A percentile compares a stretch with the other conserved stretches of the same genome.
These are phyloP conservation scores for Phyllosticta citribraziliensis DNA, from an alignment of 2,329 filamentous ascomycete genomes.

Conservation along the genomic window DNA sequence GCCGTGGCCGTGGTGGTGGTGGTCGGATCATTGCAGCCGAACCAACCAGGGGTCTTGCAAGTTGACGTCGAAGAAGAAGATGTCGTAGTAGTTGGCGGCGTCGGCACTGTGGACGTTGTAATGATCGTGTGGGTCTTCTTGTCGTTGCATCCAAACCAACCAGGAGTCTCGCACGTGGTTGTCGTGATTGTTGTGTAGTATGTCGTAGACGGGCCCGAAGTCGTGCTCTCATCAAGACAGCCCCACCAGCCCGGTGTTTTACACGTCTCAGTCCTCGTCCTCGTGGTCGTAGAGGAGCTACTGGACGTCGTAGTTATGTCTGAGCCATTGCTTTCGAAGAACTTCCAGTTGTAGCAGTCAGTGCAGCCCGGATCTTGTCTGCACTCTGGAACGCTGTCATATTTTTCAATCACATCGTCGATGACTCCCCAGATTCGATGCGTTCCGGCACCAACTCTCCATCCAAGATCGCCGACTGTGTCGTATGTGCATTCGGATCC, in stretches of 20 bases:
- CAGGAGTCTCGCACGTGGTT: slow-evolving; percentile 22
- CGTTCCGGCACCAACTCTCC: slow-evolving; percentile 82
- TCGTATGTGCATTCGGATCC: slow-evolving; percentile 86
- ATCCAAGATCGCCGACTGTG: slow-evolving; percentile 81
- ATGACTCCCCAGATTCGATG: slow-evolving; percentile 89
- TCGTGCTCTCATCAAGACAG: slow-evolving; percentile 58
- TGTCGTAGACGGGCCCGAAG: slow-evolving; percentile 33
- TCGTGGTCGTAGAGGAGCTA: slow-evolving; percentile 46
- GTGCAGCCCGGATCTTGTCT: slow-evolving; percentile 64
- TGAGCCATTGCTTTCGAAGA: slow-evolving; percentile 84
- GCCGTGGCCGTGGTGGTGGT: slow-evolving; percentile 26
- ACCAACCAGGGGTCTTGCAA: slow-evolving; percentile 51
- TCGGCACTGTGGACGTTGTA: slow-evolving; percentile 14
- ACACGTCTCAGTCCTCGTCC: slow-evolving; percentile 73
- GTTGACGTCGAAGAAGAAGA: slow-evolving; percentile 20
- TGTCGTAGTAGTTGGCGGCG: slow-evolving; percentile 16
- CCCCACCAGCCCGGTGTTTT: slow-evolving; percentile 92
- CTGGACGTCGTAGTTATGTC: slow-evolving; percentile 55
- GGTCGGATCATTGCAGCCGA: slow-evolving; percentile 51
- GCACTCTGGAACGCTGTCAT: slow-evolving; percentile 72
- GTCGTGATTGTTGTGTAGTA: slow-evolving; percentile 20
- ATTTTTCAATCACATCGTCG: slow-evolving; percentile 72
- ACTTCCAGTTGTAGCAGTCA: slow-evolving; percentile 90
- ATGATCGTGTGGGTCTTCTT: slow-evolving; percentile 19
- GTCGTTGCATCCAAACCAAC: slow-evolving; percentile 17